Evolutionary conservation across 192 early-diverging fungal species (phyloP).

Genomic region (Ambispora gerdemannii): DNA sequence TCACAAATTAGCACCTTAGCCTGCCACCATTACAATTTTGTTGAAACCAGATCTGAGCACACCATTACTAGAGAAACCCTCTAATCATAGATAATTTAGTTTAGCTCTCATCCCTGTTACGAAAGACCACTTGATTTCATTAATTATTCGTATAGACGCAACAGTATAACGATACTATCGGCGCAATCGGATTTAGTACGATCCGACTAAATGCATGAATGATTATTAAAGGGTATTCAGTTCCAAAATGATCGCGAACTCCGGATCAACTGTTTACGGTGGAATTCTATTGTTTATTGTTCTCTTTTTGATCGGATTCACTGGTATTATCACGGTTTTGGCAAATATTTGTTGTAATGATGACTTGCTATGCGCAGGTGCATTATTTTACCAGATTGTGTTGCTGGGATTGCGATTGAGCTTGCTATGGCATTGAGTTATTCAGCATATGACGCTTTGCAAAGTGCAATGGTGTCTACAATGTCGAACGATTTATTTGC

Average conservation of each 20-base stretch:
- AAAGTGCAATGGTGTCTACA: slow-evolving; percentile 56
- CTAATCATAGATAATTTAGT: too few species aligned
- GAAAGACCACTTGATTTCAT: too few species aligned
- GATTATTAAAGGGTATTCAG: slow-evolving; percentile 49
- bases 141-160: too few species aligned
- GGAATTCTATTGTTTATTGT: slow-evolving; percentile 51
- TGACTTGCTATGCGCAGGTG: slow-evolving; percentile 59
- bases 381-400: slow-evolving; percentile 50
- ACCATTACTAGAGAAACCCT: too few species aligned
- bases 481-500: slow-evolving; percentile 48
- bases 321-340: slow-evolving; percentile 62
- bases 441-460: slow-evolving; percentile 64
- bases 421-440: slow-evolving; percentile 56
- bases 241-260: slow-evolving; percentile 55
- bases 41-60: too few species aligned
- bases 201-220: neutral
- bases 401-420: slow-evolving; percentile 52
- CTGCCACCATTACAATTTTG: too few species aligned
- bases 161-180: too few species aligned
- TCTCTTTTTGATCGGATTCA: slow-evolving; percentile 49
- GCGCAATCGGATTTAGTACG: slow-evolving; percentile 44
- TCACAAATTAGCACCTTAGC: too few species aligned
- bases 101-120: too few species aligned
- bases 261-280: slow-evolving; percentile 46
- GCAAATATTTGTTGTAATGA: slow-evolving; percentile 45